Conservation (phyloP, 2,329 filamentous ascomycete genomes). For the Penicillium sp. region DNA sequence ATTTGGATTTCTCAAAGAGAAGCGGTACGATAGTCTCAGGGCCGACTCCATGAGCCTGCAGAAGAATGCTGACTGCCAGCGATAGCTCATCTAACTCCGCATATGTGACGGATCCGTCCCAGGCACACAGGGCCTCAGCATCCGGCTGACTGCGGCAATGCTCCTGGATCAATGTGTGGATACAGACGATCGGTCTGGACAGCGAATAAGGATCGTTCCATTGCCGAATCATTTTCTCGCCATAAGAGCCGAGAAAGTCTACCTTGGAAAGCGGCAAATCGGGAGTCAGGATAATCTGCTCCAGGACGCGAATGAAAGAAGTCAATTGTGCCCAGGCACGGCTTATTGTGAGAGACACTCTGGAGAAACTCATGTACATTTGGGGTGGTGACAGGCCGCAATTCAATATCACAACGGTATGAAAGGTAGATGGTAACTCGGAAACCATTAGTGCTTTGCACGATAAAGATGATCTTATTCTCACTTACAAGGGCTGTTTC, state of each 20-base stretch:
- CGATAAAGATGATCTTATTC: background rate
- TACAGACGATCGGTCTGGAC: background rate
- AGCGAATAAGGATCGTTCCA: slow-evolving; percentile 1
- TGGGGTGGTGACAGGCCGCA: background rate
- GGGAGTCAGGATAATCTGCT: background rate
- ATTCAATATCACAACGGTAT: background rate
- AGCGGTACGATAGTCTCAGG: slow-evolving; percentile 8
- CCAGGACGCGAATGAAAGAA: background rate
- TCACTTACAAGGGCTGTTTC: background rate
- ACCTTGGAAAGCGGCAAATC: background rate
- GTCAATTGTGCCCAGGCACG: slow-evolving; percentile 3
- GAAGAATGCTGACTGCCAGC: background rate
- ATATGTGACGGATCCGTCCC: slow-evolving; percentile 17
- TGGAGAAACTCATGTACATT: background rate
- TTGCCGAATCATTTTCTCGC: background rate
- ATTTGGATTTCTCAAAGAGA: slow-evolving; percentile 14
- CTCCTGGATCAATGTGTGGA: slow-evolving; percentile 2
- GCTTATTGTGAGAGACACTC: background rate
- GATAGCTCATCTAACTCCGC: slow-evolving; percentile 3
- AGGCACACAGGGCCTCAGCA: slow-evolving; percentile 16
- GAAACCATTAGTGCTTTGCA: background rate
- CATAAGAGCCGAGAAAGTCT: background rate
- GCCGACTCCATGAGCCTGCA: slow-evolving; percentile 4
- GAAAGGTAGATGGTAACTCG: background rate
- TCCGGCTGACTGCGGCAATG: slow-evolving; percentile 4